Conservation (phyloP, 78 protist species). For the Dictyostelium brefeldianum region DNA sequence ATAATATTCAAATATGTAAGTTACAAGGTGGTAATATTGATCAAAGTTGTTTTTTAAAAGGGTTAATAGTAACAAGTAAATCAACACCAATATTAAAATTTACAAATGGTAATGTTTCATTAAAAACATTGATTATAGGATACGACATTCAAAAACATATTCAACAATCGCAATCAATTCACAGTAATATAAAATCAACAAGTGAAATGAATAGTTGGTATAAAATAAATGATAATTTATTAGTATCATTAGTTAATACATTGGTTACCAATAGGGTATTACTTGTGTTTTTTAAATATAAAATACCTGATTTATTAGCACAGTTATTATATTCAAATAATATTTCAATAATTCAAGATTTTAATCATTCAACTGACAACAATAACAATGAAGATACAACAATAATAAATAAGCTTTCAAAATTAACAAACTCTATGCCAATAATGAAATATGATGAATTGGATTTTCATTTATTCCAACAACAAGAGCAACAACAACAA, state of each 20-base stretch:
- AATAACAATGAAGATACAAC: not conserved
- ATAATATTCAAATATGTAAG: conserved; percentile 29
- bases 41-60: conserved; percentile 33
- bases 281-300: conserved; percentile 42
- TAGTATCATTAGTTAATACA: not conserved
- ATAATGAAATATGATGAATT: conserved; percentile 18
- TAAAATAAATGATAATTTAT: not conserved
- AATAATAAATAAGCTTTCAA: not conserved
- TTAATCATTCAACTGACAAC: not conserved
- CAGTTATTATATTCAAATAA: conserved; percentile 30
- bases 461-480: conserved; percentile 11
- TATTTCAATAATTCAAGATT: conserved; percentile 28
- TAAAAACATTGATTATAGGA: conserved; percentile 8
- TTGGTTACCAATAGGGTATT: not conserved
- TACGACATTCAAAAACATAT: not conserved
- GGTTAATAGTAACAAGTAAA: not conserved
- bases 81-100: not conserved
- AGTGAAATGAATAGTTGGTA: not conserved
- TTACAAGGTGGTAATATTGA: conserved; percentile 36
- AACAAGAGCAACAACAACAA: not conserved
- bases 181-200: conserved; percentile 3
- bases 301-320: conserved; percentile 28
- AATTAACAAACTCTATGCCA: conserved; percentile 2
- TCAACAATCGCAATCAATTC: not conserved
- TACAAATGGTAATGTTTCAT: not conserved